Evolutionary conservation across 2,329 filamentous ascomycete genomes (phyloP), one percentile per base, ranked within the genome.

Genomic region (Elsinoe arachidis): DNA sequence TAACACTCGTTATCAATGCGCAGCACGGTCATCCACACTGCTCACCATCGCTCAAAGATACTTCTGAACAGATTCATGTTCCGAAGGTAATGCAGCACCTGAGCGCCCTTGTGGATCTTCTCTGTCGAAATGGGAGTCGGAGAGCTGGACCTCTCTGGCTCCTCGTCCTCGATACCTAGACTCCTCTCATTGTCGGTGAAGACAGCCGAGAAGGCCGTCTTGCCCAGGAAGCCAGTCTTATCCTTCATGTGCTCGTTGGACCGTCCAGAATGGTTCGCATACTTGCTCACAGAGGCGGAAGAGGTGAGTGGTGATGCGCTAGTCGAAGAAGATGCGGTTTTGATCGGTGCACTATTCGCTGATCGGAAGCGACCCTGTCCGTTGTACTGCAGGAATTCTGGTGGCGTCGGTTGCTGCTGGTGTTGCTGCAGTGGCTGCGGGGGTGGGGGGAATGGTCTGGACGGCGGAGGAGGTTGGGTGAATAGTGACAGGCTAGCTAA

Each of bases 141-240:
- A 3, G 68, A 57, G 34, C 61, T 62, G 3, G 63, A 63, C 14
- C 58, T 44, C 33, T 65, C 62, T 2, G 60, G 61, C 5, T 67
- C 64, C 3, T 62, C 58, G 26, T 61, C 43, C 51, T 60, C 58
- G 11, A 60, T 54, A 9, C 62, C 63, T 2, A 68, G 52, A 49
- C 65, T 67, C 11, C 34, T 60, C 12, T 51, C 53, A 55, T 69
- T 67, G 43, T 70, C 67, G 0, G 63, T 66, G 51, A 67, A 70
- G n/a, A 69, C 63, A 10, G 67, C 67, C 7, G 63, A 66, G 47
- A 68, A 70, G 55, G 63, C 65, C 7, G 68, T 69, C 4, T 67
- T 61, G 0, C 68, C 67, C 2, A 70, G 63, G 37, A 69, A 69
- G 2, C 68, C 68, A 12, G 64, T 65, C 43, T 64, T 66, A 38